Evolutionary conservation across 1,284 basidiomycete species (phyloP).

Genomic region (Trametes pubescens): DNA sequence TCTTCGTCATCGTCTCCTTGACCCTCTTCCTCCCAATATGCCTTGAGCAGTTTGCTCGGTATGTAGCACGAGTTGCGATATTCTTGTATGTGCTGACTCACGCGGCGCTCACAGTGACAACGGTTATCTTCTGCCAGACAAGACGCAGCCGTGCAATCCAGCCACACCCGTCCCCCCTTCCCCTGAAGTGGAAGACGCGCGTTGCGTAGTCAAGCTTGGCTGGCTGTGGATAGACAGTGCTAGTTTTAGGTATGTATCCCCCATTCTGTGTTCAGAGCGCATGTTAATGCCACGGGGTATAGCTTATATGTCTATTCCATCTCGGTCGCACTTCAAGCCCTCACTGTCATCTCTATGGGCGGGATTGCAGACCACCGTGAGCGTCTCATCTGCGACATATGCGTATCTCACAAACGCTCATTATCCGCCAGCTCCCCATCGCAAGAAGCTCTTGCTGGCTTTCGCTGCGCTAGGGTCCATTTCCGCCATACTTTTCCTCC

Average conservation of each 20-base stretch:
- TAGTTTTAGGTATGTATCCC: slow-evolving; percentile 77
- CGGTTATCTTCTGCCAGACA: slow-evolving; percentile 73
- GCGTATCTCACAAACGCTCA: too few species aligned
- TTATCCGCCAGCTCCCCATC: slow-evolving; percentile 63
- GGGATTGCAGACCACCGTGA: slow-evolving; percentile 86
- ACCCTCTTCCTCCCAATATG: slow-evolving; percentile 85
- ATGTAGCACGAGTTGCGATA: slow-evolving; percentile 12
- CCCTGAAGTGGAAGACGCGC: slow-evolving; percentile 41
- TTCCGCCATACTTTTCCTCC: slow-evolving; percentile 73
- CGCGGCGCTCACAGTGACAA: slow-evolving; percentile 65
- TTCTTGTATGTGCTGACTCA: background rate
- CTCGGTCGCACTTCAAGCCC: slow-evolving; percentile 86
- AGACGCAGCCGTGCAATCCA: slow-evolving; percentile 56
- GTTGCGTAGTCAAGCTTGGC: slow-evolving; percentile 79
- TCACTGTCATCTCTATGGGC: slow-evolving; percentile 92
- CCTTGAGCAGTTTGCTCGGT: slow-evolving; percentile 78
- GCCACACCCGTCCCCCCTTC: slow-evolving; percentile 27
- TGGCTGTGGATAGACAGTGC: slow-evolving; percentile 88
- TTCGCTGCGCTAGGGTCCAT: slow-evolving; percentile 80
- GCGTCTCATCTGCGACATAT: slow-evolving; percentile 45
- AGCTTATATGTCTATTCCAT: slow-evolving; percentile 89
- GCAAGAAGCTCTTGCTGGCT: slow-evolving; percentile 78
- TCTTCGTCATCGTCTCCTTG: slow-evolving; percentile 82
- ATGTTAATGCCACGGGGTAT: slow-evolving; percentile 15
- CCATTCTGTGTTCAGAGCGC: too few species aligned